phyloP scores from a whole-genome alignment of 441 rosid genomes.

The Adansonia rubrostipa region DNA sequence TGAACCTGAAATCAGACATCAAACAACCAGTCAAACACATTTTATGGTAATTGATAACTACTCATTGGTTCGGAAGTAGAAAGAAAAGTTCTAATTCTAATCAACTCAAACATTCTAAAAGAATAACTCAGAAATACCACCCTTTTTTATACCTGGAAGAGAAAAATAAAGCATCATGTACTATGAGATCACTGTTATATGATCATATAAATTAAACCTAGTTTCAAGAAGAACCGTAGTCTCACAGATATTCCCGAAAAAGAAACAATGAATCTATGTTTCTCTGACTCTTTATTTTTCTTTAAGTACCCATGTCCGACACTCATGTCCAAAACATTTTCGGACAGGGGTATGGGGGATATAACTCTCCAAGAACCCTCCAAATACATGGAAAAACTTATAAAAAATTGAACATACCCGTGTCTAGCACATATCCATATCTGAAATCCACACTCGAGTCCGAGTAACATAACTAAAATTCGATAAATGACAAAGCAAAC shows the following conservation, averaged over 20 bases:
- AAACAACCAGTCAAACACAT: not conserved
- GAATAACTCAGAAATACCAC: not conserved
- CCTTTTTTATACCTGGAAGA: not conserved
- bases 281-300: no score
- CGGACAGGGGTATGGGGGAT: no score
- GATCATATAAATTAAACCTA: not conserved
- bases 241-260: not conserved
- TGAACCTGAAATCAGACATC: constrained; percentile 66
- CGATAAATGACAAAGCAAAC: no score
- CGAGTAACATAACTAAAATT: no score
- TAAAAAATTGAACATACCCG: no score
- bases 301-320: no score
- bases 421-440: no score
- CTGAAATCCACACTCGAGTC: no score
- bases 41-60: not conserved
- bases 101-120: not conserved
- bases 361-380: no score
- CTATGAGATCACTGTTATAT: not conserved
- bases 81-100: not conserved
- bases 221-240: not conserved
- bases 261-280: no score
- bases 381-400: no score
- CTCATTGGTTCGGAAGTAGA: not conserved
- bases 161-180: not conserved
- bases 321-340: no score